These are phyloP conservation scores for Neonectria neomacrospora DNA, from an alignment of 2,329 filamentous ascomycete genomes.

Conservation along the genomic window DNA sequence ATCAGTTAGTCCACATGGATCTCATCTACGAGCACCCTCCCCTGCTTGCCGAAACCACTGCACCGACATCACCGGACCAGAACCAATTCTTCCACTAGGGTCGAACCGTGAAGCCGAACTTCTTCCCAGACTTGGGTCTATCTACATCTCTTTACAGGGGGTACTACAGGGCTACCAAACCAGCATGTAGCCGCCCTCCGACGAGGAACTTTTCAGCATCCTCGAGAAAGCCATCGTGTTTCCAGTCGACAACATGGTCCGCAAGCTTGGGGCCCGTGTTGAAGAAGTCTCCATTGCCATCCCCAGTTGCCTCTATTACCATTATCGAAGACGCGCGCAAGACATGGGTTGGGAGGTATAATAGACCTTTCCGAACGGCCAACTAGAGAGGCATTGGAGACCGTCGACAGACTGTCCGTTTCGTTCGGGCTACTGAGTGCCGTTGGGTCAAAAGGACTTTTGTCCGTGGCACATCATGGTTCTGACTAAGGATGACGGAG, in stretches of 20 bases:
- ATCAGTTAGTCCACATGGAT: slow-evolving; percentile 41
- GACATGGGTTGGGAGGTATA: slow-evolving; percentile 25
- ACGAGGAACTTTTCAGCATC: background rate
- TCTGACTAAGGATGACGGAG: background rate
- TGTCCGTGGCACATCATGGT: background rate
- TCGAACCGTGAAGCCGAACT: background rate
- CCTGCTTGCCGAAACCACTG: background rate
- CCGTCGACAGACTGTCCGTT: slow-evolving; percentile 23
- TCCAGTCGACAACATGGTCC: slow-evolving; percentile 38
- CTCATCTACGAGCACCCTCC: slow-evolving; percentile 33
- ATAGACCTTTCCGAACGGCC: slow-evolving; percentile 25
- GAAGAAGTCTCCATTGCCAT: slow-evolving; percentile 38
- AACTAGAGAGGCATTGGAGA: slow-evolving; percentile 40
- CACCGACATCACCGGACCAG: background rate
- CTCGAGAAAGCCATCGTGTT: slow-evolving; percentile 13
- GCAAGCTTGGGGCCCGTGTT: slow-evolving; percentile 28
- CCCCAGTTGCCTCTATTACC: slow-evolving; percentile 36
- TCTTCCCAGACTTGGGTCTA: slow-evolving; percentile 27
- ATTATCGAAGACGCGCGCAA: slow-evolving; percentile 30
- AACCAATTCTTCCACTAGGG: background rate
- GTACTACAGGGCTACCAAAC: background rate
- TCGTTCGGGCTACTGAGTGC: slow-evolving; percentile 43
- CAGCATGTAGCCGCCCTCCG: background rate
- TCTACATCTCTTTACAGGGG: slow-evolving; percentile 36
- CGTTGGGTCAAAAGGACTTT: slow-evolving; percentile 37